A percentile compares a stretch with the other conserved stretches of the same genome.
Evolutionary conservation across 2,329 filamentous ascomycete species (phyloP).

Genomic region (Aspergillus candidus): DNA sequence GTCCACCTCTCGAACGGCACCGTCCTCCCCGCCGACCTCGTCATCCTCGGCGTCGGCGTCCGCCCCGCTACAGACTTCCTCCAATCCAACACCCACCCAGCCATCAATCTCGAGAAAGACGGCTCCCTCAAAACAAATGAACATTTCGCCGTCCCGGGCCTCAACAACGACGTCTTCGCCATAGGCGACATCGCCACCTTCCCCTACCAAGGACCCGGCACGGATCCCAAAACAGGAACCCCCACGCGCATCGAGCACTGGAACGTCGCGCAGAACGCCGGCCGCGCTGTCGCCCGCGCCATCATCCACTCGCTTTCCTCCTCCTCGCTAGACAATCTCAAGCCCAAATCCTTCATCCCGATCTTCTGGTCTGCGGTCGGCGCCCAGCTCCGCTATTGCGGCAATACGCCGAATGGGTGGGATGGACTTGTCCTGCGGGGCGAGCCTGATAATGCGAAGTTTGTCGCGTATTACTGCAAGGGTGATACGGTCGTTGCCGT

Average conservation of each 20-base stretch:
- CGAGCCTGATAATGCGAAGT: slow-evolving; percentile 69
- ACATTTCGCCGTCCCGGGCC: slow-evolving; percentile 66
- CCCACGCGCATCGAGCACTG: slow-evolving; percentile 89
- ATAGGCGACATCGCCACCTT: slow-evolving; percentile 94
- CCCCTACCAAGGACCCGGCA: slow-evolving; percentile 86
- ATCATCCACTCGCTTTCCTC: slow-evolving; percentile 53
- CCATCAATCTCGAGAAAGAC: slow-evolving; percentile 68
- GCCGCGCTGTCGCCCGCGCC: slow-evolving; percentile 69
- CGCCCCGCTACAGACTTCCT: slow-evolving; percentile 79
- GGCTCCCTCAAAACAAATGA: slow-evolving; percentile 81
- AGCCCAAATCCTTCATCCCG: slow-evolving; percentile 72
- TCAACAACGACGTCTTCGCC: slow-evolving; percentile 74
- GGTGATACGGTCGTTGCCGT: slow-evolving; percentile 84
- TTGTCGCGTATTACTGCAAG: slow-evolving; percentile 82
- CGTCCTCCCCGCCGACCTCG: slow-evolving; percentile 74
- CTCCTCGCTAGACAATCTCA: slow-evolving; percentile 34
- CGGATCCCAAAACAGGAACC: slow-evolving; percentile 53
- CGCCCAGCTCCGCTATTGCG: slow-evolving; percentile 85
- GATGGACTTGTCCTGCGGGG: slow-evolving; percentile 81
- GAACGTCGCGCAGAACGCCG: slow-evolving; percentile 94
- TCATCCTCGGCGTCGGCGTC: slow-evolving; percentile 88
- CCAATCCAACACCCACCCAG: slow-evolving; percentile 54
- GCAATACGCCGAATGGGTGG: slow-evolving; percentile 74
- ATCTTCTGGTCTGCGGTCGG: slow-evolving; percentile 96
- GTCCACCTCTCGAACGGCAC: slow-evolving; percentile 83